Evolutionary conservation across 2,329 filamentous ascomycete species (phyloP), one percentile per base, ranked within the genome.

Genomic region (Blastomyces silverae): DNA sequence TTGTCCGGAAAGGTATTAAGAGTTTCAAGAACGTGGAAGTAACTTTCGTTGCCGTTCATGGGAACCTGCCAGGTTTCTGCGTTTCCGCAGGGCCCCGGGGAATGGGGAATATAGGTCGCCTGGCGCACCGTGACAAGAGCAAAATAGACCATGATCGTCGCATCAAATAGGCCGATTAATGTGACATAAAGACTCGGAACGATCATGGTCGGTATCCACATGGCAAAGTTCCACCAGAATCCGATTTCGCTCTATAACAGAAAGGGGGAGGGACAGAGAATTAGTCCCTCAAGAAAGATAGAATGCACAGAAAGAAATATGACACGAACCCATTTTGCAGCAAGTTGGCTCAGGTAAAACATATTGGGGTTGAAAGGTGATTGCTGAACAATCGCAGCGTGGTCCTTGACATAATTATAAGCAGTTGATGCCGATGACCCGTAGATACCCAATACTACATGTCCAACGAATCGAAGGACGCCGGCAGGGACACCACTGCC

Each of bases 51-150:
- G 25, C 34, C 37, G 53, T 64, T 61, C 31, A 34, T 60, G 22
- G 48, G 46, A 31, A 57, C 28, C 52, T 63, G 59, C 64, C 64
- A 65, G 48, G 31, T 63, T 4, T 63, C 50, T n/a, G 64, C 64
- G 46, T 44, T 15, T 20, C 15, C 7, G 46, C 64, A 65, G 6
- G 39, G 48, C 11, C 34, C 37, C 7, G 7, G 6, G 3, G 22
- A 44, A 39, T 42, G 48, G 10, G 64, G 64, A 28, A 63, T 37
- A 60, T 42, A 65, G 3, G 22, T 10, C 15, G 7, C 50, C 50
- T 57, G 64, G 20, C 55, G 60, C 28, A 31, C 64, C 20, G 34
- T 37, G 17, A 22, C 31, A 39, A 65, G 48, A 39, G 8, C 64
- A 37, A 62, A 50, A 15, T 65, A 52, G 37, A 65, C 60, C 31